Conservation (phyloP, 768 basidiomycete genomes). For the Leucogyrophana mollusca region DNA sequence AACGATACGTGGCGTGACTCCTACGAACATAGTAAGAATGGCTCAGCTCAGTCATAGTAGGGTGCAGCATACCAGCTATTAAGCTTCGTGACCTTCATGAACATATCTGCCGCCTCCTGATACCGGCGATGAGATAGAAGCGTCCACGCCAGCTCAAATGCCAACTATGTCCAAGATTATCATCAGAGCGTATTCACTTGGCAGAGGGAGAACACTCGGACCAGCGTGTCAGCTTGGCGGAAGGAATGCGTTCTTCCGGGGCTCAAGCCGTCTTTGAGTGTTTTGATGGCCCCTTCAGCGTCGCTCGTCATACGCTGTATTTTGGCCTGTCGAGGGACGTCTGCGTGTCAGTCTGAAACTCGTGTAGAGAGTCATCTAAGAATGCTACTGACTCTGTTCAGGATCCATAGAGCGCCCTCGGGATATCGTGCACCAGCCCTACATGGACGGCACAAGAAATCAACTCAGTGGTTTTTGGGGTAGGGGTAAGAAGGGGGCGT, state of each 20-base stretch:
- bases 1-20: conserved; percentile 80
- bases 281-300: conserved; percentile 61
- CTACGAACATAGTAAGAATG: conserved; percentile 29
- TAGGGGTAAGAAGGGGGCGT: conserved; percentile 14
- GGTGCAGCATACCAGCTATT: conserved; percentile 59
- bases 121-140: conserved; percentile 63
- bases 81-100: conserved; percentile 60
- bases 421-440: conserved; percentile 63
- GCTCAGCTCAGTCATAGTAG: neutral
- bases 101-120: conserved; percentile 64
- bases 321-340: conserved; percentile 61
- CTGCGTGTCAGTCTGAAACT: too few relatives aligned
- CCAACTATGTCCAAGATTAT: conserved; percentile 47
- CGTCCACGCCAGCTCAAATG: conserved; percentile 80
- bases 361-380: too few relatives aligned
- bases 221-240: conserved; percentile 71
- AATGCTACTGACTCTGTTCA: conserved; percentile 56
- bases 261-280: conserved; percentile 50
- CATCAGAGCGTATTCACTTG: conserved; percentile 63
- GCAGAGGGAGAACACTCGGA: conserved; percentile 54
- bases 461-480: neutral
- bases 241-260: conserved; percentile 54
- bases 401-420: conserved; percentile 67
- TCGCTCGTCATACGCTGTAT: conserved; percentile 71
- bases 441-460: neutral